Conservation (phyloP, 768 basidiomycete species). For the Psilocybe tampanensis region DNA sequence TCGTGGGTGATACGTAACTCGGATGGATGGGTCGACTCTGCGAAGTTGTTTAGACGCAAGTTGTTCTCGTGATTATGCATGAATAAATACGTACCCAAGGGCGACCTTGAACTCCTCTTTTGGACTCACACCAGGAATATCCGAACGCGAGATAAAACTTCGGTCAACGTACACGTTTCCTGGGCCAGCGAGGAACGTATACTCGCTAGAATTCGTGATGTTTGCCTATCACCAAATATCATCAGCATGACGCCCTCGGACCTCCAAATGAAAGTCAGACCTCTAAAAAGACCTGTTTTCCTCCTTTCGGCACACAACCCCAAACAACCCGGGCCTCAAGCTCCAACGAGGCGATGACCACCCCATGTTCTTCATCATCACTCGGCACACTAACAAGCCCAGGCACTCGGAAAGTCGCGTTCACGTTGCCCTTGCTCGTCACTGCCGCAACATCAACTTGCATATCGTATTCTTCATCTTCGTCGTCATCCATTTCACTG, state of each 20-base stretch:
- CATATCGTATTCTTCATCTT: slow-evolving; percentile 5
- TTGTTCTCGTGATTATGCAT: neutral
- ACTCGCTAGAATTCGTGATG: slow-evolving; percentile 40
- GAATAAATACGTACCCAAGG: slow-evolving; percentile 33
- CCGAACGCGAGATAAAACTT: slow-evolving; percentile 38
- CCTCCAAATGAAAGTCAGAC: slow-evolving; percentile 13
- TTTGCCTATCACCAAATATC: slow-evolving; percentile 26
- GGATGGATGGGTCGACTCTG: slow-evolving; percentile 40
- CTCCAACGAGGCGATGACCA: slow-evolving; percentile 32
- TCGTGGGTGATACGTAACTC: slow-evolving; percentile 37
- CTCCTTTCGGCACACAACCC: slow-evolving; percentile 36
- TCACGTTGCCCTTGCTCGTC: slow-evolving; percentile 30
- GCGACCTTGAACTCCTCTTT: slow-evolving; percentile 39
- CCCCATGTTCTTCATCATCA: slow-evolving; percentile 29
- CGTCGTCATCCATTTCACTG: slow-evolving; percentile 3
- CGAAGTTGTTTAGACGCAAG: neutral
- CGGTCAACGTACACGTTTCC: slow-evolving; percentile 42
- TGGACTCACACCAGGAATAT: slow-evolving; percentile 34
- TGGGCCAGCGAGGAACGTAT: slow-evolving; percentile 33
- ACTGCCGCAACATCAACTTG: slow-evolving; percentile 10
- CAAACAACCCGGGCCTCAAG: slow-evolving; percentile 35
- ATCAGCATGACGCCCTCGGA: neutral
- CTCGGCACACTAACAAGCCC: slow-evolving; percentile 33
- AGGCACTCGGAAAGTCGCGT: slow-evolving; percentile 35
- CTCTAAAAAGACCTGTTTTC: slow-evolving; percentile 32